A percentile compares a stretch with the other conserved stretches of the same genome.
These are phyloP conservation scores for Sclerotinia minor DNA, from an alignment of 2,329 filamentous ascomycete genomes.

Conservation along the genomic window DNA sequence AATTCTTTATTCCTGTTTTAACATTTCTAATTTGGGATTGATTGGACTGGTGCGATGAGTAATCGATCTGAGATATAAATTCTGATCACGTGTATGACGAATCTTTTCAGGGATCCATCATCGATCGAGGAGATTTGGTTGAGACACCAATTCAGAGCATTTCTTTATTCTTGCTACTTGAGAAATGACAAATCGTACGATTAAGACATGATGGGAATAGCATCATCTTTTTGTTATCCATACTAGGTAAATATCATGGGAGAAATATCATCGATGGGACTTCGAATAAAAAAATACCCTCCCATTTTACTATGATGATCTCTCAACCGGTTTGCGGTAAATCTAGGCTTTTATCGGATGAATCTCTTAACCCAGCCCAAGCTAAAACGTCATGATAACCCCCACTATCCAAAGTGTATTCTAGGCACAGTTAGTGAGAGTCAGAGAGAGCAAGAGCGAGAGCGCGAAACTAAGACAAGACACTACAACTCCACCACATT, in stretches of 20 bases:
- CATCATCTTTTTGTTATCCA: neutral
- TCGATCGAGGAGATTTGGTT: too few species aligned
- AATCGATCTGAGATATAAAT: neutral
- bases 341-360: conserved; percentile 13
- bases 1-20: neutral
- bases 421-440: neutral
- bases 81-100: conserved; percentile 2
- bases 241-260: neutral
- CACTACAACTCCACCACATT: neutral
- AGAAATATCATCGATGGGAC: neutral
- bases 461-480: neutral
- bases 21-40: neutral
- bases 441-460: neutral
- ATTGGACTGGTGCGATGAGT: neutral
- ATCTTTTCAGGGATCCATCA: too few species aligned
- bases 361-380: neutral
- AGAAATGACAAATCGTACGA: neutral
- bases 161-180: neutral
- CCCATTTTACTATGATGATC: neutral
- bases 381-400: conserved; percentile 18
- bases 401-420: conserved; percentile 13
- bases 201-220: neutral
- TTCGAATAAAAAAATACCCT: neutral
- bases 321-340: neutral
- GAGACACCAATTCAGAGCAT: neutral